phyloP scores from a whole-genome alignment of 441 rosid species.

The Erodium texanum region DNA sequence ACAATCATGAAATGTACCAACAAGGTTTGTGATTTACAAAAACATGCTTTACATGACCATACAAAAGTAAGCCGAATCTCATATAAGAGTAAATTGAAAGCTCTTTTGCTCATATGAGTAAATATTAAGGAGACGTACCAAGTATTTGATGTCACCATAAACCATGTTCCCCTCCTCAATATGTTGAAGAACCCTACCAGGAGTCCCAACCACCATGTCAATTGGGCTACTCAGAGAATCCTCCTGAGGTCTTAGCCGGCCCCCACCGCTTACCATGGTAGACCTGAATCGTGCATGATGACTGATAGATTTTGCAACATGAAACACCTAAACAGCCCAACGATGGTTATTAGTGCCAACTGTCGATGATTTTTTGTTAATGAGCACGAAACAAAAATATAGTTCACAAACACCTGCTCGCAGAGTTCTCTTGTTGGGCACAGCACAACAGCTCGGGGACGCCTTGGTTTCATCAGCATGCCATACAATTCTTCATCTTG shows the following conservation, averaged over 20 bases:
- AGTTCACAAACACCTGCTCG: slow-evolving; percentile 52
- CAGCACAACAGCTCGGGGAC: slow-evolving; percentile 83
- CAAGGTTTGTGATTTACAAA: background rate
- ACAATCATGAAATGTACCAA: slow-evolving; percentile 13
- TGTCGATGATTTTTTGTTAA: background rate
- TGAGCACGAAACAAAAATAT: slow-evolving; percentile 3
- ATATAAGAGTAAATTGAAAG: background rate
- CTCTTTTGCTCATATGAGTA: background rate
- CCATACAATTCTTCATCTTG: slow-evolving; percentile 65
- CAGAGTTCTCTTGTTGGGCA: slow-evolving; percentile 88
- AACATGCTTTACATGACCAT: background rate
- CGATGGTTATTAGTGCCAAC: slow-evolving; percentile 11
- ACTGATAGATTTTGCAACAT: slow-evolving; percentile 78
- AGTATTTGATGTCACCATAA: slow-evolving; percentile 78
- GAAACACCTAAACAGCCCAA: slow-evolving; percentile 52
- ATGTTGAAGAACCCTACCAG: slow-evolving; percentile 92
- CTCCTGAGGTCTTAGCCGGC: slow-evolving; percentile 75
- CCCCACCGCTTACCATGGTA: slow-evolving; percentile 86
- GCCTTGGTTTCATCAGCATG: slow-evolving; percentile 63
- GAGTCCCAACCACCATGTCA: slow-evolving; percentile 93
- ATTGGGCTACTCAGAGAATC: slow-evolving; percentile 68
- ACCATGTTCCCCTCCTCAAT: slow-evolving; percentile 85
- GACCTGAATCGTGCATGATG: slow-evolving; percentile 86
- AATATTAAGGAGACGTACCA: slow-evolving; percentile 40
- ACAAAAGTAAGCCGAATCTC: background rate